A percentile compares a stretch with the other conserved stretches of the same genome.
These are phyloP conservation scores for Solanum dulcamara DNA, from an alignment of 257 asterid genomes.

Conservation along the genomic window DNA sequence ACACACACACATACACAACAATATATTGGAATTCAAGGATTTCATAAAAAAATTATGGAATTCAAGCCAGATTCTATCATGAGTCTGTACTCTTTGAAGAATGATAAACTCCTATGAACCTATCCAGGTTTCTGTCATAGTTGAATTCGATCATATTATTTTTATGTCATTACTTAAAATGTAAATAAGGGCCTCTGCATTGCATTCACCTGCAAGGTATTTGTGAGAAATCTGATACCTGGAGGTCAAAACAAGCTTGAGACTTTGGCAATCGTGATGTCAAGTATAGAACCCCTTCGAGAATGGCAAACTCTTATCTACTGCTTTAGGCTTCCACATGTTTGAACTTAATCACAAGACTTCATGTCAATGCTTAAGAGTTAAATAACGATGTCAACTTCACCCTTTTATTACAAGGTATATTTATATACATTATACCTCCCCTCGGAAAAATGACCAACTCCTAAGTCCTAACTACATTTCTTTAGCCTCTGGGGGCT, in stretches of 20 bases:
- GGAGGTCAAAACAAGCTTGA: background rate
- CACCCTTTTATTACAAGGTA: background rate
- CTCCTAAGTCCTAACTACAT: background rate
- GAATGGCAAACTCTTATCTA: background rate
- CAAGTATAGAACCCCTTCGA: background rate
- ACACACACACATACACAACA: background rate
- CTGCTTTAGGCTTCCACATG: background rate
- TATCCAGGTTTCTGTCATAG: background rate
- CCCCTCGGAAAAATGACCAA: background rate
- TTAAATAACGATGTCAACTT: background rate
- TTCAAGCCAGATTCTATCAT: background rate
- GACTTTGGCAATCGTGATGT: background rate
- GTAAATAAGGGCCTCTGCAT: background rate
- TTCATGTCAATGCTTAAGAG: background rate
- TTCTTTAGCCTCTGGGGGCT: background rate
- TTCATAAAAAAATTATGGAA: background rate
- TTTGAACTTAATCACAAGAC: background rate
- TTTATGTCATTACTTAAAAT: background rate
- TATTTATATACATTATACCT: background rate
- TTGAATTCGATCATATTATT: background rate
- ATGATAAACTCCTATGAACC: background rate
- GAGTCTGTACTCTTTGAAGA: background rate
- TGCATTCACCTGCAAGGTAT: background rate
- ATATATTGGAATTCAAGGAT: background rate
- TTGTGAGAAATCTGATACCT: background rate